Evolutionary conservation across 139 green algal genomes (phyloP).

Genomic region (Coccomyxa sp.): DNA sequence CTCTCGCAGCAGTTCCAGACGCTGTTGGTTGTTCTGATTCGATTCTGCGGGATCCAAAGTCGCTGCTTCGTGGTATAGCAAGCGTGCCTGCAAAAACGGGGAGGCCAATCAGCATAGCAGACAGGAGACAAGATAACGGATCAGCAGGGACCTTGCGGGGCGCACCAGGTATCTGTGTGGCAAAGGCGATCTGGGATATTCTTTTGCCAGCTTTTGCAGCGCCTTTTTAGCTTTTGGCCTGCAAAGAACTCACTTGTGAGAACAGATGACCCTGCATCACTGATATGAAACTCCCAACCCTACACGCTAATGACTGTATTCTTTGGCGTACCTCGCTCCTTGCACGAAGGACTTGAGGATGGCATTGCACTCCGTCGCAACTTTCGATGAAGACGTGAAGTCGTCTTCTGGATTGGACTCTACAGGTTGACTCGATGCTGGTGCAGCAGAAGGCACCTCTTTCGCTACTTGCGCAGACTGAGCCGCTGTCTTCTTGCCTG

Average conservation of each 20-base stretch:
- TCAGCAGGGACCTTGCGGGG: neutral
- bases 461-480: too few relatives aligned
- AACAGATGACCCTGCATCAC: neutral
- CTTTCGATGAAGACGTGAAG: neutral
- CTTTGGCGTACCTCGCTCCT: neutral
- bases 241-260: neutral
- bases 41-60: slow-evolving; percentile 19
- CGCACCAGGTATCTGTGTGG: slow-evolving; percentile 56
- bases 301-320: neutral
- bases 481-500: too few relatives aligned
- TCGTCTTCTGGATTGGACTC: too few relatives aligned
- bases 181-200: slow-evolving; percentile 33
- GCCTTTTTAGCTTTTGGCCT: slow-evolving; percentile 57
- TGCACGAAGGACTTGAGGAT: neutral
- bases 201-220: slow-evolving; percentile 37
- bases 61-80: slow-evolving; percentile 61
- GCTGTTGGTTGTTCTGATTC: slow-evolving; percentile 5
- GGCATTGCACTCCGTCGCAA: slow-evolving; percentile 1
- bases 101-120: neutral
- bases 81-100: slow-evolving; percentile 34
- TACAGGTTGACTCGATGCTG: too few relatives aligned
- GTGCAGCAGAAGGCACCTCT: too few relatives aligned
- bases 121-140: neutral
- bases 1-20: slow-evolving; percentile 45
- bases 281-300: neutral